Conservation (phyloP, 1,139 yeast genomes). For the Saccharomyces hybrid region DNA sequence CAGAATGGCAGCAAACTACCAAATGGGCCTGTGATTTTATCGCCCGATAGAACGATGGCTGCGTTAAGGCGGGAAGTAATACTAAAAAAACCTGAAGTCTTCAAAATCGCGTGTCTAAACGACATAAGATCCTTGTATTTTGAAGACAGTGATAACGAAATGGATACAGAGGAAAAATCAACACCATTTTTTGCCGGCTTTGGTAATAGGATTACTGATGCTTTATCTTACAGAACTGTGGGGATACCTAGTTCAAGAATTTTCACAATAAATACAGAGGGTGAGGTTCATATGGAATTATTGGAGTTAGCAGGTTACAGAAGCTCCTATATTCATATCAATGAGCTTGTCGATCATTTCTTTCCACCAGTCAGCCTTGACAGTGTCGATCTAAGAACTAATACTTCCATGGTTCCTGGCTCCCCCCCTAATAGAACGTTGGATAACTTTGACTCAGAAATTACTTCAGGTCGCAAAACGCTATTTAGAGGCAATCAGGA, state of each 20-base stretch:
- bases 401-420: conserved; percentile 26
- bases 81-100: conserved; percentile 90
- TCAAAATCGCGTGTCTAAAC: conserved; percentile 92
- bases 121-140: conserved; percentile 68
- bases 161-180: conserved; percentile 16
- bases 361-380: conserved; percentile 72
- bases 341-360: conserved; percentile 92
- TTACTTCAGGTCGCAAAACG: conserved; percentile 3
- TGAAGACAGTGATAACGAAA: conserved; percentile 14
- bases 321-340: conserved; percentile 80
- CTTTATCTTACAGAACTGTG: conserved; percentile 87
- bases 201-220: conserved; percentile 96
- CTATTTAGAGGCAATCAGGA: conserved; percentile 36
- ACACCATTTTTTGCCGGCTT: conserved; percentile 93
- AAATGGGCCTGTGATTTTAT: conserved; percentile 84
- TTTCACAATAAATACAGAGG: conserved; percentile 92
- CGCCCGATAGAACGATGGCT: conserved; percentile 96
- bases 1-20: conserved; percentile 76
- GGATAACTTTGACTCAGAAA: not conserved
- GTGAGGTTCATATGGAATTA: conserved; percentile 96
- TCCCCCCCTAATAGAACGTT: conserved; percentile 17
- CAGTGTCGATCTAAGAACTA: conserved; percentile 29
- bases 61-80: conserved; percentile 89
- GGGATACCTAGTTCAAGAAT: conserved; percentile 92
- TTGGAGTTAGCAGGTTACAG: conserved; percentile 89